phyloP scores from a whole-genome alignment of 352 stramenopile species.

The Globisporangium solare region DNA sequence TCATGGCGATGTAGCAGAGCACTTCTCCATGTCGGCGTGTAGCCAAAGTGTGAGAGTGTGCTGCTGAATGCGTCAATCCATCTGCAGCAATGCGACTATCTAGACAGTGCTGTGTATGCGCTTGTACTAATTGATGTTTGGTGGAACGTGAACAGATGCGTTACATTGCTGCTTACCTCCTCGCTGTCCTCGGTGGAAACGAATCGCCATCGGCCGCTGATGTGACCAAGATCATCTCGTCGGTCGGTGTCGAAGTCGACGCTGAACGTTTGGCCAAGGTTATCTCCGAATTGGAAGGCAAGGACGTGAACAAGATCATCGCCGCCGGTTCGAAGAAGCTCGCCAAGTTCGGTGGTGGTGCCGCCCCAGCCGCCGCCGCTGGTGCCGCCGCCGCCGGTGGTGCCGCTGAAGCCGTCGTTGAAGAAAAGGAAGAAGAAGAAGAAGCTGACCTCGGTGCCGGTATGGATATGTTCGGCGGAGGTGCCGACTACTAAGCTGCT shows the following conservation, averaged over 20 bases:
- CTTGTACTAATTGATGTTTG: not conserved
- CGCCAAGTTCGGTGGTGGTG: constrained; percentile 71
- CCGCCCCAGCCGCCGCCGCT: constrained; percentile 37
- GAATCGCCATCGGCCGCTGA: constrained; percentile 84
- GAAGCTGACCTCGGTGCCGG: constrained; percentile 82
- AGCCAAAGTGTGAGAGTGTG: too few relatives aligned
- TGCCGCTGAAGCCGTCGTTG: constrained; percentile 47
- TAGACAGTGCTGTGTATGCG: too few relatives aligned
- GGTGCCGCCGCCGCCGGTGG: constrained; percentile 44
- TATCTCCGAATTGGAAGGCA: constrained; percentile 78
- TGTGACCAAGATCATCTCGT: constrained; percentile 89
- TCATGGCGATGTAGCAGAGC: too few relatives aligned
- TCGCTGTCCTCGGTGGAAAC: constrained; percentile 94
- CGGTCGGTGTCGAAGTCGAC: constrained; percentile 88
- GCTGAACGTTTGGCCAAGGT: constrained; percentile 58
- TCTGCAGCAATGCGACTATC: too few relatives aligned
- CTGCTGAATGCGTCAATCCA: too few relatives aligned
- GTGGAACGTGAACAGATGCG: constrained; percentile 78
- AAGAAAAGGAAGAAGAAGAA: constrained; percentile 80
- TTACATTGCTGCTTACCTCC: constrained; percentile 96
- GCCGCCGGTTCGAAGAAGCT: constrained; percentile 77
- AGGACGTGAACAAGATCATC: constrained; percentile 82
- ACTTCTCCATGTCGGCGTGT: too few relatives aligned
- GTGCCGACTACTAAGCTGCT: constrained; percentile 84
- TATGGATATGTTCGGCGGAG: constrained; percentile 88